Conservation (phyloP, 2,329 filamentous ascomycete species). For the Biscogniauxia sp. region DNA sequence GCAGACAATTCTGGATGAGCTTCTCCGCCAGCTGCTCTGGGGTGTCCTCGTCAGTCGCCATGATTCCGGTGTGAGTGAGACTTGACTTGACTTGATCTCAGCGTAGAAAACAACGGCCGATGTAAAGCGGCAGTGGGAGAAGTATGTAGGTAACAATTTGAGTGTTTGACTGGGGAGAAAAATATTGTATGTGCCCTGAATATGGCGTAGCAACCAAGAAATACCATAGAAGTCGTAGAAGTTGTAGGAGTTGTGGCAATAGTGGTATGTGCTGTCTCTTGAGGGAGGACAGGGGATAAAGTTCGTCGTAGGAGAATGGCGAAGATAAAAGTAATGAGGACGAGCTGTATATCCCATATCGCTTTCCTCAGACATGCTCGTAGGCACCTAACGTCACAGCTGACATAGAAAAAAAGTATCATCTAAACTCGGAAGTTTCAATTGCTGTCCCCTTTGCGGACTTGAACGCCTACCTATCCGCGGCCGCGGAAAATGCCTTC, state of each 20-base stretch:
- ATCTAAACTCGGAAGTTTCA: constrained; percentile 24
- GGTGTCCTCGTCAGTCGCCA: constrained; percentile 5
- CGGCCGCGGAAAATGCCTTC: constrained; percentile 36
- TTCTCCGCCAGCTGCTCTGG: constrained; percentile 6
- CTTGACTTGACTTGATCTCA: not conserved
- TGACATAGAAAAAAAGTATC: constrained; percentile 8
- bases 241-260: not conserved
- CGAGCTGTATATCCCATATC: too few species aligned
- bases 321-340: not conserved
- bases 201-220: not conserved
- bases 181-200: not conserved
- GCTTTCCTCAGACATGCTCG: not conserved
- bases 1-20: constrained; percentile 8
- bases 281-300: not conserved
- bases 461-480: constrained; percentile 35
- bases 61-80: not conserved
- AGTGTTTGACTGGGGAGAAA: not conserved
- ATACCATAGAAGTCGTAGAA: not conserved
- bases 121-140: not conserved
- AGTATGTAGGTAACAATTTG: not conserved
- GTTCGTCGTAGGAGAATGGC: not conserved
- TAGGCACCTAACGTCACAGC: not conserved
- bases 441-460: constrained; percentile 28
- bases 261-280: not conserved
- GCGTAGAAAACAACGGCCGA: not conserved